Evolutionary conservation across 305 asterid genomes (phyloP).

Genomic region (Stenogyne calaminthoides): DNA sequence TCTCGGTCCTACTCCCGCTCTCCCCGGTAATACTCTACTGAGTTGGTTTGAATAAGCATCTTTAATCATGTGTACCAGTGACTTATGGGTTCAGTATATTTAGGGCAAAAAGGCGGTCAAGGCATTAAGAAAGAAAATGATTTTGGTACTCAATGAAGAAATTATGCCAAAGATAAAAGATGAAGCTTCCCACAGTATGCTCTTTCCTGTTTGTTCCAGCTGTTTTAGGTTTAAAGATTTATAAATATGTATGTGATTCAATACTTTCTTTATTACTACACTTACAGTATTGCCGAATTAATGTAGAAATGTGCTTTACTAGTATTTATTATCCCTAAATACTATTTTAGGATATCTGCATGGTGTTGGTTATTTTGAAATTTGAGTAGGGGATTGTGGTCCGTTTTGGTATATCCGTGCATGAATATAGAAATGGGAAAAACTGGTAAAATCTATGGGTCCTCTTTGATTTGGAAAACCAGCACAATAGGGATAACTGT

Average conservation of each 20-base stretch:
- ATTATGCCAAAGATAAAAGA: background rate
- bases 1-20: conserved; percentile 65
- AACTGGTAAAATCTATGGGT: no score
- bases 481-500: no score
- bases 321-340: background rate
- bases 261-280: background rate
- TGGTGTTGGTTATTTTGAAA: no score
- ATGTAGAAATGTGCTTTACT: background rate
- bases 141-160: background rate
- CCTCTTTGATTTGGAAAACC: no score
- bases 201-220: conserved; percentile 9
- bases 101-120: conserved; percentile 70
- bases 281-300: background rate
- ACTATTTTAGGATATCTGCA: background rate
- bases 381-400: no score
- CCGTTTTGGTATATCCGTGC: no score
- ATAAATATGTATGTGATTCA: background rate
- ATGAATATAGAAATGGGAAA: no score
- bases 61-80: background rate
- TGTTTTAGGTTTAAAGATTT: background rate
- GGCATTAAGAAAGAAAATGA: conserved; percentile 40
- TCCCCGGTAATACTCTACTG: conserved; percentile 55
- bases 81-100: conserved; percentile 18
- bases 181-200: conserved; percentile 3
- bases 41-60: background rate